Percentiles rank a stretch among this genome's conserved stretches.
Evolutionary conservation across 306 rosid genomes (phyloP).

Genomic region (Trifolium fragiferum): DNA sequence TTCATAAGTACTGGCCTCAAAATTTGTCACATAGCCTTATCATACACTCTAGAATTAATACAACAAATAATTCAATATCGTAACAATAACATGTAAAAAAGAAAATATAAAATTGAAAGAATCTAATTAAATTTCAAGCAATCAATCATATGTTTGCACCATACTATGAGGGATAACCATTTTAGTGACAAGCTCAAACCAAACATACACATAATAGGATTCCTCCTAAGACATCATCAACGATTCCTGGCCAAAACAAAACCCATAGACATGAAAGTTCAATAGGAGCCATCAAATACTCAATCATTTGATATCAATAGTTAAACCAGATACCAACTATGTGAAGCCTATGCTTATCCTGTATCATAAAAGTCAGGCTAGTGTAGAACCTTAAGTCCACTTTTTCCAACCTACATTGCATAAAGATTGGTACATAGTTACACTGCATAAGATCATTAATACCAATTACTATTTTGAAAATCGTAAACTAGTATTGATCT

Average conservation of each 20-base stretch:
- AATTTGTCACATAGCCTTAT: too few relatives aligned
- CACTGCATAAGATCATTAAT: background rate
- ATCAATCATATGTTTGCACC: too few relatives aligned
- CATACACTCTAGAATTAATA: too few relatives aligned
- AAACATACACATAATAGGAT: background rate
- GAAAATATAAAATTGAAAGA: too few relatives aligned
- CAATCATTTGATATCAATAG: constrained; percentile 8
- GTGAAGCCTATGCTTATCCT: background rate
- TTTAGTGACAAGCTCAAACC: too few relatives aligned
- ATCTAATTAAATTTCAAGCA: constrained; percentile 27
- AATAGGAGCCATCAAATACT: background rate
- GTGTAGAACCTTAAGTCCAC: constrained; percentile 27
- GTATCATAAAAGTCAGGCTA: constrained; percentile 5
- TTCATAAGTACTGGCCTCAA: too few relatives aligned
- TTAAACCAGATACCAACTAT: constrained; percentile 16
- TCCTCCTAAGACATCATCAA: background rate
- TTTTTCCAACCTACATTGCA: too few relatives aligned
- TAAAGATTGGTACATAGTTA: too few relatives aligned
- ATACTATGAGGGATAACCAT: too few relatives aligned
- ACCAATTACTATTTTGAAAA: too few relatives aligned
- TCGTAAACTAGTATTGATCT: background rate
- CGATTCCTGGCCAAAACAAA: constrained; percentile 14
- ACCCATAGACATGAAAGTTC: background rate
- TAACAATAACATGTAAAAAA: too few relatives aligned
- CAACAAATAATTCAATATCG: too few relatives aligned